A percentile compares a stretch with the other conserved stretches of the same genome.
Evolutionary conservation across 805 yeast species (phyloP).

Genomic region (Saturnispora diversa): DNA sequence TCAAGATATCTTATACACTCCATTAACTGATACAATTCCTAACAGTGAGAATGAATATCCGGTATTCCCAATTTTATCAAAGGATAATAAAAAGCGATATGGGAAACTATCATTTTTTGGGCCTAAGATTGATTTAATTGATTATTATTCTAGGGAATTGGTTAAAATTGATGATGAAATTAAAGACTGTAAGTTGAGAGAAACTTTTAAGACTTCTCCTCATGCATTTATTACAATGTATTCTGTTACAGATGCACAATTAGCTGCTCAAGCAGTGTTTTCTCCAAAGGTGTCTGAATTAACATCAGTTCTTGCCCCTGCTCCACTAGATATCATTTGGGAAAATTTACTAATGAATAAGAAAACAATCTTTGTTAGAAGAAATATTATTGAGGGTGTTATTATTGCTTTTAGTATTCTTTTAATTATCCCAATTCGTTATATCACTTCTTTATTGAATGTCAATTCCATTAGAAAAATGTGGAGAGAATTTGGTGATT

Average conservation of each 20-base stretch:
- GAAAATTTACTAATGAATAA: slow-evolving; percentile 38
- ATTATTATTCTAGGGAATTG: slow-evolving; percentile 30
- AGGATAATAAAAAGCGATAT: slow-evolving; percentile 19
- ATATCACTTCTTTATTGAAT: slow-evolving; percentile 49
- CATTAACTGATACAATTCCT: slow-evolving; percentile 7
- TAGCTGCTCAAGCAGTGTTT: slow-evolving; percentile 93
- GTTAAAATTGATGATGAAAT: slow-evolving; percentile 35
- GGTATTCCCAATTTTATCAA: slow-evolving; percentile 9
- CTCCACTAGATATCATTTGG: slow-evolving; percentile 95
- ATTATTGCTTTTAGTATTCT: slow-evolving; percentile 44
- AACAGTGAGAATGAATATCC: slow-evolving; percentile 5
- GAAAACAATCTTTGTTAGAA: slow-evolving; percentile 30
- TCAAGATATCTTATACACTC: slow-evolving; percentile 14
- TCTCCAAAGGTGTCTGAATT: slow-evolving; percentile 84
- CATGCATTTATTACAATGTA: slow-evolving; percentile 83
- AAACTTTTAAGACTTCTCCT: slow-evolving; percentile 35
- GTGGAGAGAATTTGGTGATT: slow-evolving; percentile 53
- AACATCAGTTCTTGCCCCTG: slow-evolving; percentile 84
- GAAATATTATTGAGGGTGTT: slow-evolving; percentile 28
- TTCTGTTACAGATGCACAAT: slow-evolving; percentile 89
- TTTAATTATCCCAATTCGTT: slow-evolving; percentile 47
- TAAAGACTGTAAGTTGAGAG: slow-evolving; percentile 23
- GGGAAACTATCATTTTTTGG: slow-evolving; percentile 22
- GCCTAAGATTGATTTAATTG: slow-evolving; percentile 28
- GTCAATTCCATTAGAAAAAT: slow-evolving; percentile 46